Conservation (phyloP, 148 eudicot species). For the Fagopyrum tataricum region DNA sequence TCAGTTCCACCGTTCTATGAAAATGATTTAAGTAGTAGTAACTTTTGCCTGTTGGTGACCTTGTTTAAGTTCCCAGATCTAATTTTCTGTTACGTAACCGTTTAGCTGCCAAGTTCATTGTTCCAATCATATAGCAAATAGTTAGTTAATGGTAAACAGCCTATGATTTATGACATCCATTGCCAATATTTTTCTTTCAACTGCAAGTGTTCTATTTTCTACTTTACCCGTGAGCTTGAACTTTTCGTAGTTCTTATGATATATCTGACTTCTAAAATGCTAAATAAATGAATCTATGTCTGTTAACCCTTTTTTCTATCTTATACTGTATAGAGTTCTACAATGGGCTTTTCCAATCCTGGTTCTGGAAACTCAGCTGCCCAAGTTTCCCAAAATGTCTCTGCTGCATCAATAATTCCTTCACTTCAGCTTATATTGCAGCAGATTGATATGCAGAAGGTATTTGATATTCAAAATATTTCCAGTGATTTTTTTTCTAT, state of each 20-base stretch:
- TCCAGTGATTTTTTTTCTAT: neutral
- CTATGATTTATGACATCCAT: neutral
- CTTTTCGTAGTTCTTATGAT: too few species aligned
- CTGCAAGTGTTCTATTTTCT: neutral
- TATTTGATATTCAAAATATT: neutral
- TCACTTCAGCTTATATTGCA: conserved; percentile 10
- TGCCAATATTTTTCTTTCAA: neutral
- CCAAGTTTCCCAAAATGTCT: conserved; percentile 5
- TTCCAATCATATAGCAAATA: neutral
- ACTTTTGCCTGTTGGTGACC: neutral
- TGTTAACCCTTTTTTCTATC: neutral
- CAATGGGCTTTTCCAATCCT: neutral
- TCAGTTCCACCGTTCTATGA: neutral
- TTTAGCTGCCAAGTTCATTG: neutral
- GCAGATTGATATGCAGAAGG: conserved; percentile 10
- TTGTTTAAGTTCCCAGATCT: neutral
- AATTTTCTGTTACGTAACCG: too few species aligned
- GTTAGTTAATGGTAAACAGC: neutral
- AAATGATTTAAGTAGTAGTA: too few species aligned
- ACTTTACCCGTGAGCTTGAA: too few species aligned
- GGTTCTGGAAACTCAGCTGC: conserved; percentile 3
- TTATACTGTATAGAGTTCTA: neutral
- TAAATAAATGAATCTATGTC: neutral
- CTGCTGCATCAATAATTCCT: conserved; percentile 3
- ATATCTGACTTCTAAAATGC: too few species aligned